Percentiles rank a stretch among this genome's conserved stretches.
Conservation (phyloP, 768 basidiomycete genomes). For the Nevesoporus exiguus region DNA sequence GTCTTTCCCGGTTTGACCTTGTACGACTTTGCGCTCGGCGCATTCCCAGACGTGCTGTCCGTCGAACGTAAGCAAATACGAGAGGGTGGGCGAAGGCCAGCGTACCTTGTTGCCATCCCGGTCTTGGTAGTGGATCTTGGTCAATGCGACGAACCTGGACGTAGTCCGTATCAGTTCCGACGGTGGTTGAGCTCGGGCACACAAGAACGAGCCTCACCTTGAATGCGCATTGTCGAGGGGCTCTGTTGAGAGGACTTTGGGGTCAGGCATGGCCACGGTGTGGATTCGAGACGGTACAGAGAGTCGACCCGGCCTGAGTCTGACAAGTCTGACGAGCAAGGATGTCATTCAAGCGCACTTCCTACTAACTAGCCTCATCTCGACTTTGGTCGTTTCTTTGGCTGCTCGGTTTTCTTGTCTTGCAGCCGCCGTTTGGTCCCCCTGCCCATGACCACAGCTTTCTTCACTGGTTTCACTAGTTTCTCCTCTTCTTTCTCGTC, state of each 20-base stretch:
- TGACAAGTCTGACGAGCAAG: conserved; percentile 4
- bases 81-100: background rate
- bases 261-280: conserved; percentile 30
- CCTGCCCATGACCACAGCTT: background rate
- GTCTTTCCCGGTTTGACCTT: conserved; percentile 74
- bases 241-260: conserved; percentile 51
- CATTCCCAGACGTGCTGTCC: conserved; percentile 82
- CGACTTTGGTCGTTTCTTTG: conserved; percentile 13
- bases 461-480: background rate
- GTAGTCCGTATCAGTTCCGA: background rate
- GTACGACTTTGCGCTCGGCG: conserved; percentile 81
- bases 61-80: background rate
- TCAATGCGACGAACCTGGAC: conserved; percentile 78
- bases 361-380: background rate
- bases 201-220: conserved; percentile 39
- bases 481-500: background rate
- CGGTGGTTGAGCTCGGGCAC: background rate
- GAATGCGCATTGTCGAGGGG: conserved; percentile 55
- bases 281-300: background rate
- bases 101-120: conserved; percentile 68
- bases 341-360: background rate
- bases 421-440: conserved; percentile 11
- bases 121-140: conserved; percentile 79
- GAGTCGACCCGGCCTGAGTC: background rate
- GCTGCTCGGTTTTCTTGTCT: conserved; percentile 9